Evolutionary conservation across 1,139 yeast species (phyloP), one percentile per base, ranked within the genome.

Genomic region (Casaregolazyma lundiana): DNA sequence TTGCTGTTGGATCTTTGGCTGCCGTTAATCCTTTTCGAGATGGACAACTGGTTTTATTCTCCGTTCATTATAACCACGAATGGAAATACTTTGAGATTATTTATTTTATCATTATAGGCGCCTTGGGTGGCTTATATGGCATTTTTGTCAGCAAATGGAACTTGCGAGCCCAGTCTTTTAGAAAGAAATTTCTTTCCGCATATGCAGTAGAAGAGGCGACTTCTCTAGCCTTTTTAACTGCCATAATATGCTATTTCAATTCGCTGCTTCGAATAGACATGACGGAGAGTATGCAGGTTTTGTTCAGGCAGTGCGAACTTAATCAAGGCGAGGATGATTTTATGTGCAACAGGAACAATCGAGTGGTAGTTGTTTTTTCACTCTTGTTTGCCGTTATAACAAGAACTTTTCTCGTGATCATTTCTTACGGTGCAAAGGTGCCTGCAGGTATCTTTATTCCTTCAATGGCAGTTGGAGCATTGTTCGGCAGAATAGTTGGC

Each of bases 401-500:
- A 8, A 72, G 98, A 49, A 79, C 83, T 68, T 56, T 75, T 0
- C 70, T 94, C 36, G 87, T 94, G 18, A 78, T 88, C 26, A 72
- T 92, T 9, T 84, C 97, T 0, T 94, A 94, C 62, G 97, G 97
- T 2, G 80, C 89, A 54, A 87, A 84, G 61, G 92, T 90, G 0
- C 97, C 97, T 1, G 95, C 96, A 1, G 97, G 97, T 16, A 89
- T 90, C 8, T 90, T 90, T 67, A 96, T 90, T 13, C 97, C 97
- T 1, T 87, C 96, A 0, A 84, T 90, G 94, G 96, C 97, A 0
- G 86, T 92, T 1, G 97, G 97, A 5, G 96, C 97, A 0, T 80
- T 95, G 1, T 89, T 90, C 70, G 97, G 97, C 2, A 74, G 97
- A 49, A 81, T 94, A 0, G 62, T 88, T 15, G 96, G 96, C 1